Evolutionary conservation across 345 rosid species (phyloP), one percentile per base, ranked within the genome.

Genomic region (Populus ilicifolia): DNA sequence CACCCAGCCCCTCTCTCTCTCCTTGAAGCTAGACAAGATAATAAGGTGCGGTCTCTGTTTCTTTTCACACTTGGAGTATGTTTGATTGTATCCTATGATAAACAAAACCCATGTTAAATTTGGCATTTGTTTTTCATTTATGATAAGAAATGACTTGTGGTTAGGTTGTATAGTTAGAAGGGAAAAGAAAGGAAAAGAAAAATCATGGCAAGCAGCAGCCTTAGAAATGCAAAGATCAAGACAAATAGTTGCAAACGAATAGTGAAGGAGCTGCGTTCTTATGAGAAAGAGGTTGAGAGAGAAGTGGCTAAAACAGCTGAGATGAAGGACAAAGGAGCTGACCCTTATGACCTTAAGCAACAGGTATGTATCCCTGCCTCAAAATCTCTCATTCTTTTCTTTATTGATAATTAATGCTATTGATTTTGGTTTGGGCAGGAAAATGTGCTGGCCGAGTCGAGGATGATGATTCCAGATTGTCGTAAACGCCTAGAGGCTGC

Each of bases 381-480:
- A 10, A 41, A 41, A 41, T 41, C 3, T 41, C 44, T 41, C 44
- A 10, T 9, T 41, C 44, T 41, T 41, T 41, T 41, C 17, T 13
- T 13, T 44, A 13, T 44, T 44, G 17, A 44, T 44, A 13, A 44
- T 44, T 44, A 44, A 14, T 44, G 50, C 16, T 44, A 12, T 44
- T 44, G 5, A 5, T 44, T 44, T 82, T 66, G 78, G 35, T 62
- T 50, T 71, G 74, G 79, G 54, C 88, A 93, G 96, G 99, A 95
- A 82, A 95, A 95, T 80, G 99, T 95, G 81, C 87, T 95, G 80
- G 98, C 94, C 77, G 98, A 93, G 81, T 95, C 98, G 54, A 93
- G 98, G 85, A 95, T 95, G 98, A 95, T 95, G 99, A 82, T 93
- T 80, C 99, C 98, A 5, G 97, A 95, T 80, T 89, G 98, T 67